Base-by-base conservation (phyloP, 768 basidiomycete genomes). In the Coprinellus micaceus region DNA sequence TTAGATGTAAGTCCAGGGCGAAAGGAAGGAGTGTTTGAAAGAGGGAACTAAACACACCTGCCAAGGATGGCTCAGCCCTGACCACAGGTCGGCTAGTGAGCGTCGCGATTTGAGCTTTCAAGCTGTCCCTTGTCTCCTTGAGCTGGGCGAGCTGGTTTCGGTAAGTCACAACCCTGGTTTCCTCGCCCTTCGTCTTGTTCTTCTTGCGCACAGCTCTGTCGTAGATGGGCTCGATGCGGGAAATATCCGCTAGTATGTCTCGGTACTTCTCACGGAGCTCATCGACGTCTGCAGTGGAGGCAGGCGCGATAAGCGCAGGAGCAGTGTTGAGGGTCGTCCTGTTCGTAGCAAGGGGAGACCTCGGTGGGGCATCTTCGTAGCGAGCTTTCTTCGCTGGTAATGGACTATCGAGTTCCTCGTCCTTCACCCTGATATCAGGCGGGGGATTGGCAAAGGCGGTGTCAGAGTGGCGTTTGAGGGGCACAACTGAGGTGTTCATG, bases 381-480 rank as follows among this genome's bases (percentile, higher is more conserved):
- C 47, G 48, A 11, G 30, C 39, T 36, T 53, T 52, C 44, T 57
- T 62, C 53, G 17, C 37, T n/a, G 40, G 56, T 52, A 4, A 53
- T 25, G 21, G 50, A 33, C 11, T 1, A 1, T 17, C 22, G 33
- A 26, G n/a, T 7, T 47, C 52, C 12, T 47, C 41, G 11, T 52
- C 37, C 5, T 29, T n/a, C n/a, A 25, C 29, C 6, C 26, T 4
- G 13, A 24, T 25, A n/a, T 22, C 41, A 44, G 70, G 64, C 7
- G 66, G 66, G 12, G 59, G 53, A 47, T 71, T 69, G 2, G 68
- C 60, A 40, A 71, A 64, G 12, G 66, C 66, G 15, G 58, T 53
- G 47, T 71, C 71, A 2, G 69, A 72, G 24, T 58, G 59, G 43
- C 77, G 77, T 63, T 79, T 80, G 37, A 63, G 69, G 22, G 74